A percentile compares a stretch with the other conserved stretches of the same genome.
Evolutionary conservation across 768 basidiomycete species (phyloP).

Genomic region (Collybiopsis luxurians): DNA sequence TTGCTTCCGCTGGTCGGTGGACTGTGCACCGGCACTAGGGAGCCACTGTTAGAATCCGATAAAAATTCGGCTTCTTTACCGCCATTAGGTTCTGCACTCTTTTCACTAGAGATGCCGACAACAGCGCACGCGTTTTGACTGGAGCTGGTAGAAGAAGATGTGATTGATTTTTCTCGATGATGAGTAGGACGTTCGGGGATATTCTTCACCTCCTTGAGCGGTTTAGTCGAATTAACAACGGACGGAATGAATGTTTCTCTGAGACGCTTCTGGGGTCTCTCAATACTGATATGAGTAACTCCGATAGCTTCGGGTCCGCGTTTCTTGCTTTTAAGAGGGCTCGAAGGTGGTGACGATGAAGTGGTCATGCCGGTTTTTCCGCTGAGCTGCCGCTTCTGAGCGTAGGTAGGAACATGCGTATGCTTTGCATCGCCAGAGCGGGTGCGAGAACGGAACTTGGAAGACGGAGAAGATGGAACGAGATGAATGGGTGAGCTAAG

Average conservation of each 20-base stretch:
- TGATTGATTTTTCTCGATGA: not conserved
- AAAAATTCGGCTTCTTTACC: no score
- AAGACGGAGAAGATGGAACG: not conserved
- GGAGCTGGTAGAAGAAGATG: not conserved
- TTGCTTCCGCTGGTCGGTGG: not conserved
- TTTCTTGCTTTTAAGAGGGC: not conserved
- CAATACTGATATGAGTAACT: not conserved
- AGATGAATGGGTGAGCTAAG: constrained; percentile 4
- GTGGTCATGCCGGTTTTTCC: not conserved
- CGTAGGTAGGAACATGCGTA: not conserved
- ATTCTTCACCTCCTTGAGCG: not conserved
- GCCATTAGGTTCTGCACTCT: not conserved
- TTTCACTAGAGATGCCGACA: not conserved
- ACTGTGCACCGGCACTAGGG: not conserved
- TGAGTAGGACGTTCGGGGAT: not conserved
- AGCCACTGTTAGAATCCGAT: no score
- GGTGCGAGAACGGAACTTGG: not conserved
- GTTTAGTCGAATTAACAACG: not conserved
- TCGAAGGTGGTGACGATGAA: not conserved
- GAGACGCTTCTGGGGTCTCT: not conserved
- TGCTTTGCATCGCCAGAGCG: not conserved
- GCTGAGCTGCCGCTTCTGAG: not conserved
- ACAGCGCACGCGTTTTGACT: not conserved
- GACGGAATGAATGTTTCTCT: not conserved
- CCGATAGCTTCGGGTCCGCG: not conserved